A percentile compares a stretch with the other conserved stretches of the same genome.
These are phyloP conservation scores for Trichoderma erinaceum DNA, from an alignment of 495 filamentous ascomycete genomes.

Conservation along the genomic window DNA sequence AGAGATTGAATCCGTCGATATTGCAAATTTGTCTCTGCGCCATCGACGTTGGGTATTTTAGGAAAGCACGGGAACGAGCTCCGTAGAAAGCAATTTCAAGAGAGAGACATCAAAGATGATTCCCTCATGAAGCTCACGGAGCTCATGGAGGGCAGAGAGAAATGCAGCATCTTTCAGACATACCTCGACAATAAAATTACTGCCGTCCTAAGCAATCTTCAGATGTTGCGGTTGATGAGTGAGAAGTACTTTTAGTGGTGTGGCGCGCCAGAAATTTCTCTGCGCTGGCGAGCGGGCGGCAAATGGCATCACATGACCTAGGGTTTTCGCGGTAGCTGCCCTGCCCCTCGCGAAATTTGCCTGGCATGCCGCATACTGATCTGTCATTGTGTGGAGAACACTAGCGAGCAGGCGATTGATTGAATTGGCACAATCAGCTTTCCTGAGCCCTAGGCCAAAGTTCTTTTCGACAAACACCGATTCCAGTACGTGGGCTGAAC, in stretches of 20 bases:
- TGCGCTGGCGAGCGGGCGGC: not conserved
- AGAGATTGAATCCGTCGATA: not conserved
- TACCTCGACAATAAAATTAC: constrained; percentile 52
- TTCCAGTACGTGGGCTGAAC: constrained; percentile 21
- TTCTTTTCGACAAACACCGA: constrained; percentile 23
- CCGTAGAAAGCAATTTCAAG: not conserved
- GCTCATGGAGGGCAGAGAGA: constrained; percentile 21
- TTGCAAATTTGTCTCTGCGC: not conserved
- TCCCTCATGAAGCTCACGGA: constrained; percentile 21
- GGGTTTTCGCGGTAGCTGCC: constrained; percentile 21
- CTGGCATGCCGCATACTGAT: not conserved
- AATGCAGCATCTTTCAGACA: constrained; percentile 33
- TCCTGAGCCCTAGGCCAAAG: constrained; percentile 13
- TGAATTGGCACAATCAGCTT: constrained; percentile 11
- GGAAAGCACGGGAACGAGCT: not conserved
- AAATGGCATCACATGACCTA: constrained; percentile 15
- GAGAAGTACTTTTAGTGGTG: constrained; percentile 22
- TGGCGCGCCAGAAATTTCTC: constrained; percentile 19
- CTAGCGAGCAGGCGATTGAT: not conserved
- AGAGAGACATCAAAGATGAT: constrained; percentile 14
- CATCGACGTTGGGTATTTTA: not conserved
- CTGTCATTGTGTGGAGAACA: constrained; percentile 13
- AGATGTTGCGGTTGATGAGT: constrained; percentile 37
- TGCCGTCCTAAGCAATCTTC: constrained; percentile 52
- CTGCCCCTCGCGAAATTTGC: constrained; percentile 16